Base-by-base conservation (phyloP, 2,329 filamentous ascomycete genomes). In the Ustilaginoidea virens region DNA sequence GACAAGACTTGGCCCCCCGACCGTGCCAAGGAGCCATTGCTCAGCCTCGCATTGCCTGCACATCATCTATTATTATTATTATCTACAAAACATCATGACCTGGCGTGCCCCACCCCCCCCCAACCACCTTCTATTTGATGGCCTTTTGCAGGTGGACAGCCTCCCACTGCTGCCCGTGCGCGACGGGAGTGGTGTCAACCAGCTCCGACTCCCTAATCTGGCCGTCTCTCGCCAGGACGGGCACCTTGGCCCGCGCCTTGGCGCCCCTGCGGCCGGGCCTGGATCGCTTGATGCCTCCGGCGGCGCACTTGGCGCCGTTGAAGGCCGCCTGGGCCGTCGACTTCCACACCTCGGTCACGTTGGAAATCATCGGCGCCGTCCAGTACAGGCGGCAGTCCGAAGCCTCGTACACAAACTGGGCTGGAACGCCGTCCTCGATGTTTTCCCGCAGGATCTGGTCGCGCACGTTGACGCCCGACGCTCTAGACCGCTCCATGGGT, bases 361-460 rank as follows among this genome's bases (percentile, higher is more conserved):
- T 58, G 7, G 45, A 51, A 26, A 61, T 39, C 57, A 66, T 67
- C n/a, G 48, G 51, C 19, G 51, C 49, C 3, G 62, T 66, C 49
- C 61, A 66, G 45, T 56, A 66, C 16, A 68, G 54, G 11, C 63
- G 52, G 42, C 63, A 68, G 40, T 66, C 61, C 2, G 56, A 48
- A 15, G 57, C 46, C 43, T 66, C 59, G 25, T 53, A 54, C 2
- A 61, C 44, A 34, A 57, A 68, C 36, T 68, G 63, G 11, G 63
- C 48, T 3, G 63, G 63, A 0, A 49, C 39, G 8, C 55, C 55
- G 28, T 60, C 54, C 7, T 48, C 39, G 27, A 56, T 30, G 36
- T 58, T 47, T 6, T 42, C 39, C 3, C 38, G 39, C 15, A 53
- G 43, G 21, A 60, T 55, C 42, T 53, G 44, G 37, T 60, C 54